Evolutionary conservation across 805 yeast species (phyloP).

Genomic region (Myxozyma neotropica): DNA sequence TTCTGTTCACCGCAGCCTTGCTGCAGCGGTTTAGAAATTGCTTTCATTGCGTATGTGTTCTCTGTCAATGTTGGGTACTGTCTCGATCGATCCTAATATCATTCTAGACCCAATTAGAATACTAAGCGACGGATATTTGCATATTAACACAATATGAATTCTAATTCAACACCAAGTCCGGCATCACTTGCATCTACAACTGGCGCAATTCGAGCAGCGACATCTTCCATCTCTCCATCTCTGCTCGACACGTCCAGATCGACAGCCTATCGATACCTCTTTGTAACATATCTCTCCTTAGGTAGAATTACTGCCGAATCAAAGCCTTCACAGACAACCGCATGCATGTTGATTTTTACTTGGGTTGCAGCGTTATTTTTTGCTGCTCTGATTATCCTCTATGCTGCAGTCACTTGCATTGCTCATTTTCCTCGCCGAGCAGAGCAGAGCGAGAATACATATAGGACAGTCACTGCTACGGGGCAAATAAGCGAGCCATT

Average conservation of each 20-base stretch:
- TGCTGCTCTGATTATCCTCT: background rate
- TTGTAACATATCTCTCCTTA: constrained; percentile 1
- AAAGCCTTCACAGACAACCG: background rate
- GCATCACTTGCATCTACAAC: background rate
- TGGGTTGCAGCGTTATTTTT: constrained; percentile 3
- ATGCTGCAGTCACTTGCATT: constrained; percentile 5
- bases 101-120: background rate
- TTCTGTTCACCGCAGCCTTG: too few relatives aligned
- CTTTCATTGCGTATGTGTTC: too few relatives aligned
- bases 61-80: too few relatives aligned
- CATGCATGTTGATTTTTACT: background rate
- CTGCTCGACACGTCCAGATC: background rate
- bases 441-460: constrained; percentile 21
- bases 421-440: constrained; percentile 32
- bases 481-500: constrained; percentile 7
- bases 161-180: constrained; percentile 7
- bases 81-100: too few relatives aligned
- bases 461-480: constrained; percentile 1
- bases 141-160: background rate
- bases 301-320: background rate
- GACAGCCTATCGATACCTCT: background rate
- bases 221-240: background rate
- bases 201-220: background rate
- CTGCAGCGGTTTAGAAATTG: too few relatives aligned
- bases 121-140: background rate